Conservation (phyloP, 2,329 filamentous ascomycete species). For the Pseudogymnoascus sp. region DNA sequence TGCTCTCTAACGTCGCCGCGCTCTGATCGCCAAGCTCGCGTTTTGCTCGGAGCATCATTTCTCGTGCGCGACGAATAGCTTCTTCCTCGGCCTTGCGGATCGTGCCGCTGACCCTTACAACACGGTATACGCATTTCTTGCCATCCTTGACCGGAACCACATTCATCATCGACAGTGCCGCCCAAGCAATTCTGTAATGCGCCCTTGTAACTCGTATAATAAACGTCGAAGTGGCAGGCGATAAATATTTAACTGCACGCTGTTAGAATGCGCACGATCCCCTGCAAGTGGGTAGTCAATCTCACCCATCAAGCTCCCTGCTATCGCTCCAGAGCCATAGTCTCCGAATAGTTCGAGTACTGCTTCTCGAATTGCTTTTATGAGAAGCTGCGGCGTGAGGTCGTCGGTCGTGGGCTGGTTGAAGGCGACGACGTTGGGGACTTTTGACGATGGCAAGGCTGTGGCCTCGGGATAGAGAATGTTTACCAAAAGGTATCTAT, state of each 20-base stretch:
- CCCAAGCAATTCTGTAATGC: slow-evolving; percentile 84
- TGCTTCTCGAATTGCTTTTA: slow-evolving; percentile 61
- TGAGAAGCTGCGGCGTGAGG: slow-evolving; percentile 56
- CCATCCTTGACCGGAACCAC: slow-evolving; percentile 53
- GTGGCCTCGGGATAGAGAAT: slow-evolving; percentile 71
- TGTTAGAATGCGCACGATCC: neutral
- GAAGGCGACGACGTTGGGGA: slow-evolving; percentile 59
- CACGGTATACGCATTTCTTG: slow-evolving; percentile 67
- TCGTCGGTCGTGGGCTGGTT: slow-evolving; percentile 69
- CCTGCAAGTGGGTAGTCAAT: neutral
- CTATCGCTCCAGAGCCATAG: slow-evolving; percentile 70
- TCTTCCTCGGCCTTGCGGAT: slow-evolving; percentile 90
- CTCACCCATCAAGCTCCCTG: slow-evolving; percentile 59
- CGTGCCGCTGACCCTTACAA: slow-evolving; percentile 83
- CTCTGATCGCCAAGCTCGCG: slow-evolving; percentile 37
- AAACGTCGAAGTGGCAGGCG: slow-evolving; percentile 83
- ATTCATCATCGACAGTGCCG: slow-evolving; percentile 73
- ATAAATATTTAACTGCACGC: slow-evolving; percentile 77
- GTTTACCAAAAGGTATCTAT: slow-evolving; percentile 90
- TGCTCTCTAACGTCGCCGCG: slow-evolving; percentile 30
- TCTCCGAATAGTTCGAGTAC: slow-evolving; percentile 75
- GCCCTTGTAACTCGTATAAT: slow-evolving; percentile 78
- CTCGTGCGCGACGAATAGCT: slow-evolving; percentile 68
- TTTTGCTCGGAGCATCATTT: slow-evolving; percentile 59
- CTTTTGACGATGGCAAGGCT: slow-evolving; percentile 26